These are phyloP conservation scores for Flaveria robusta DNA, from an alignment of 129 eudicot genomes.

Conservation along the genomic window DNA sequence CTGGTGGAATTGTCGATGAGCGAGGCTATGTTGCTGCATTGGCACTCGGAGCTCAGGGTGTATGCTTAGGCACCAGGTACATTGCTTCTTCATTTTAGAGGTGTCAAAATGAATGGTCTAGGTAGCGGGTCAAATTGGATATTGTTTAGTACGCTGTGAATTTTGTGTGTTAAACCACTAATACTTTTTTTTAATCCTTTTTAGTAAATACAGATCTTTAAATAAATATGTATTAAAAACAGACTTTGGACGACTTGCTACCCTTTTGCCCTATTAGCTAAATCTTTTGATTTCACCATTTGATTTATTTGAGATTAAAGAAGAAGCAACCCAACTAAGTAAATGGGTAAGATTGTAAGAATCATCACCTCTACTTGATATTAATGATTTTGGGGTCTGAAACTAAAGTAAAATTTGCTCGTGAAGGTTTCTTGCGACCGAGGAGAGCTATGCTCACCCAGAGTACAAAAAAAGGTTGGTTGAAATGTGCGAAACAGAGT, in stretches of 20 bases:
- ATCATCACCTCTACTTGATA: not conserved
- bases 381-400: not conserved
- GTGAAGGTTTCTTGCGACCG: constrained; percentile 81
- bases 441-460: constrained; percentile 94
- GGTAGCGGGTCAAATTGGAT: not conserved
- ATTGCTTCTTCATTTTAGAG: constrained; percentile 3
- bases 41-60: constrained; percentile 94
- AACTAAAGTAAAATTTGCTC: constrained; percentile 8
- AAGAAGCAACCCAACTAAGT: not conserved
- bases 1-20: constrained; percentile 93
- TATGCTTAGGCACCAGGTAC: constrained; percentile 90
- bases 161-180: not conserved
- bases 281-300: not conserved
- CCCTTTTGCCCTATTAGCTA: not conserved
- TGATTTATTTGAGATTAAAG: not conserved
- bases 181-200: not conserved
- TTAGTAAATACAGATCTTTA: not conserved
- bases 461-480: constrained; percentile 73
- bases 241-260: not conserved
- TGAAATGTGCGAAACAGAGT: constrained; percentile 70
- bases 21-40: constrained; percentile 95
- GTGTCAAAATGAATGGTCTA: not conserved
- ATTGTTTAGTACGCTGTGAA: not conserved
- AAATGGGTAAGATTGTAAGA: not conserved
- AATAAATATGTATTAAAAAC: not conserved